These are phyloP conservation scores for Phalaenopsis hybrid DNA, from an alignment of 116 monocot genomes.

Conservation along the genomic window DNA sequence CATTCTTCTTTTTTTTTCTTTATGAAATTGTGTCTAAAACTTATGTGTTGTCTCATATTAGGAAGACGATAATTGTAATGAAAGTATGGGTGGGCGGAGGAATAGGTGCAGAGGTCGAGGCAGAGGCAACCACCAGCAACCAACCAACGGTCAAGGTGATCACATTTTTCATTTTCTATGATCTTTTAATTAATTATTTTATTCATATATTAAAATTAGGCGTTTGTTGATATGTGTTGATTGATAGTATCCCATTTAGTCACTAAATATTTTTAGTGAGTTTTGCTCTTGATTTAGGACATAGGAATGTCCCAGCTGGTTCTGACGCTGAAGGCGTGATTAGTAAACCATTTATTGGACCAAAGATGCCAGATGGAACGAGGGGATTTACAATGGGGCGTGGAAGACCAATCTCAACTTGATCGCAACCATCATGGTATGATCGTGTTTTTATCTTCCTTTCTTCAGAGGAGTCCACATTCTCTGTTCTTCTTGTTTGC, in stretches of 20 bases:
- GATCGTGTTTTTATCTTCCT: not conserved
- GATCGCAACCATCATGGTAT: not conserved
- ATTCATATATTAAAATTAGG: not conserved
- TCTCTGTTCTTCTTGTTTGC: not conserved
- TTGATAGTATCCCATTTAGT: not conserved
- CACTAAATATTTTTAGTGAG: not conserved
- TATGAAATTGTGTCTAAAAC: not conserved
- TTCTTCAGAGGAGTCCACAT: not conserved
- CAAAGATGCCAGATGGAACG: slow-evolving; percentile 88
- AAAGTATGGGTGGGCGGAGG: slow-evolving; percentile 27
- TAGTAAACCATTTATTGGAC: slow-evolving; percentile 52
- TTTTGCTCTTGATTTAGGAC: slow-evolving; percentile 24
- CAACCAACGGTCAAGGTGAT: slow-evolving; percentile 30
- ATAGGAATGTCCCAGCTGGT: slow-evolving; percentile 10
- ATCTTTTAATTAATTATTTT: not conserved
- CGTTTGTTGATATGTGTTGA: too few relatives aligned
- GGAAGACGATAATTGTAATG: slow-evolving; percentile 19
- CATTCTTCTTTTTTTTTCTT: not conserved
- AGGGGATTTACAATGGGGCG: slow-evolving; percentile 81
- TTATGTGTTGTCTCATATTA: not conserved
- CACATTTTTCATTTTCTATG: not conserved
- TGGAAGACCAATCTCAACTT: slow-evolving; percentile 31
- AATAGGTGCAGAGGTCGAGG: slow-evolving; percentile 25
- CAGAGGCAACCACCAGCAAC: slow-evolving; percentile 26
- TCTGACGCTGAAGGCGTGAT: slow-evolving; percentile 11